Conservation (phyloP, 2,329 filamentous ascomycete genomes). For the Raffaelea albimanens region DNA sequence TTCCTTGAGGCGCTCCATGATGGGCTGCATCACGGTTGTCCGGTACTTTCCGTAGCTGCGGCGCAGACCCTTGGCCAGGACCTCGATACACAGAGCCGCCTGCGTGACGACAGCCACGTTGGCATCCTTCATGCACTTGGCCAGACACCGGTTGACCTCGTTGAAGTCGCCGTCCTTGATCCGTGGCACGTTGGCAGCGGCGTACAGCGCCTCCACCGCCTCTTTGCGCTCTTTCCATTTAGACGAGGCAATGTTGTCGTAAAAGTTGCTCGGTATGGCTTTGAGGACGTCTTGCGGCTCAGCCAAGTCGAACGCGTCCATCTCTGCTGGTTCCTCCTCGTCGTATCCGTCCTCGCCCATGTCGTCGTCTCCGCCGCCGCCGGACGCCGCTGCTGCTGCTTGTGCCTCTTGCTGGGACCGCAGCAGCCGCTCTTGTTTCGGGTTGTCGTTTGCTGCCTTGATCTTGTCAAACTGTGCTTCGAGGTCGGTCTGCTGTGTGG, state of each 20-base stretch:
- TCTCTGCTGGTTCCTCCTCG: constrained; percentile 56
- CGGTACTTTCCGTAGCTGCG: constrained; percentile 74
- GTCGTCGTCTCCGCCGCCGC: constrained; percentile 45
- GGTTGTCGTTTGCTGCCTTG: constrained; percentile 63
- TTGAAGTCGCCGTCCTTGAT: constrained; percentile 88
- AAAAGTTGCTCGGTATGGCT: constrained; percentile 73
- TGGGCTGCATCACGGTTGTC: constrained; percentile 69
- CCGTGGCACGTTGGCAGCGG: constrained; percentile 69
- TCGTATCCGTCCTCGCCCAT: constrained; percentile 62
- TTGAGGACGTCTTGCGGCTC: constrained; percentile 80
- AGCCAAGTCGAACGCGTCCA: constrained; percentile 73
- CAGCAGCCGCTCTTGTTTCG: constrained; percentile 84
- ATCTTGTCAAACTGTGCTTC: constrained; percentile 91
- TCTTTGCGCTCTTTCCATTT: constrained; percentile 99
- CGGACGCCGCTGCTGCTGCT: constrained; percentile 52
- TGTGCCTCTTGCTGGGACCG: constrained; percentile 81
- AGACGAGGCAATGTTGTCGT: constrained; percentile 74
- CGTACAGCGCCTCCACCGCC: constrained; percentile 72
- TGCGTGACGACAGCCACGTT: constrained; percentile 92
- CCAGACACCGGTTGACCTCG: constrained; percentile 73
- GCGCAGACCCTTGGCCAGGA: constrained; percentile 76
- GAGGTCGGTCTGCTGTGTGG: constrained; percentile 87
- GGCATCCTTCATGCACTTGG: constrained; percentile 98
- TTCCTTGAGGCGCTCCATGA: constrained; percentile 93
- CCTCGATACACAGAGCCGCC: constrained; percentile 86